These are phyloP conservation scores for Solanum ossicruentum DNA, from an alignment of 257 asterid species.

Conservation along the genomic window DNA sequence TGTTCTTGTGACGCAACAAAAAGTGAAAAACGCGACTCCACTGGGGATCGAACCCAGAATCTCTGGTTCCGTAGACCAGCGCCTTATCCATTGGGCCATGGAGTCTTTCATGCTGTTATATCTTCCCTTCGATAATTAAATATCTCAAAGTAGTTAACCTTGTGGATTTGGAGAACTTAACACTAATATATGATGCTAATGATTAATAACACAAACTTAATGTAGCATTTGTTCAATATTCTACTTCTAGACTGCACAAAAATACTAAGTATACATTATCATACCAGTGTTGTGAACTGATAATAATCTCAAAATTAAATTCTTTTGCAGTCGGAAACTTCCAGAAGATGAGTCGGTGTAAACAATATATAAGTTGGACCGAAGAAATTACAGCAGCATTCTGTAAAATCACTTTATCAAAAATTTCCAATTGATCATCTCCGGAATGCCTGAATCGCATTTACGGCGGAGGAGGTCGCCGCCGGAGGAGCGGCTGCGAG, in stretches of 20 bases:
- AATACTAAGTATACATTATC: no score
- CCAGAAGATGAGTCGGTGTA: not conserved
- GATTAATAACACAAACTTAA: not conserved
- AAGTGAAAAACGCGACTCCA: not conserved
- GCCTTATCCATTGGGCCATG: conserved; percentile 97
- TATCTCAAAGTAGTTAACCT: no score
- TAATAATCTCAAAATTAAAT: not conserved
- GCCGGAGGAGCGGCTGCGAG: conserved; percentile 7
- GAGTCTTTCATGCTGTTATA: not conserved
- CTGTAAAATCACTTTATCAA: not conserved
- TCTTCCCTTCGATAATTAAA: no score
- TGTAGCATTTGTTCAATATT: not conserved
- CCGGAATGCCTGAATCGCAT: conserved; percentile 1
- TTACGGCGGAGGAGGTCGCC: conserved; percentile 3
- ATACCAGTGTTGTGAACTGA: no score
- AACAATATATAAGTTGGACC: not conserved
- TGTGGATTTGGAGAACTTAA: not conserved
- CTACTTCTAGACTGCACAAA: no score
- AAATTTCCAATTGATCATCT: not conserved
- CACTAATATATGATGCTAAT: not conserved
- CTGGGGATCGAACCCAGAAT: conserved; percentile 99
- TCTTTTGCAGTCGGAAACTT: not conserved
- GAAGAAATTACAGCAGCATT: not conserved
- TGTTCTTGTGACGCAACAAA: no score
- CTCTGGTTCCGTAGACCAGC: conserved; percentile 99